A percentile compares a stretch with the other conserved stretches of the same genome.
Conservation (phyloP, 352 stramenopile species). For the Phytopythium litorale region DNA sequence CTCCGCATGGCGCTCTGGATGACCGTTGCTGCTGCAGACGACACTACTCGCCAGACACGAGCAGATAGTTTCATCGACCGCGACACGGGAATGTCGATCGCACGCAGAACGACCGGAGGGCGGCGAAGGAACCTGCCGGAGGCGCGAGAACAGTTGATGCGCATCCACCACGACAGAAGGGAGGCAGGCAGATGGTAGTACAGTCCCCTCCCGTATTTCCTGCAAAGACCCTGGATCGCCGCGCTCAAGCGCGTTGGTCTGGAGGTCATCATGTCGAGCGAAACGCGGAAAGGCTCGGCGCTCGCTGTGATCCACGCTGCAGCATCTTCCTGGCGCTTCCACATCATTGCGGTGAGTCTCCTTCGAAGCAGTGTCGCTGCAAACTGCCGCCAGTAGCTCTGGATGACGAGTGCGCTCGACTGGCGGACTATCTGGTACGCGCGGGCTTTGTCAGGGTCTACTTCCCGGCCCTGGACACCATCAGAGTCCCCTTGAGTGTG, state of each 20-base stretch:
- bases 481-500: background rate
- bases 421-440: constrained; percentile 20
- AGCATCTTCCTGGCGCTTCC: constrained; percentile 35
- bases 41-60: constrained; percentile 22
- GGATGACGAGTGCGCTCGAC: constrained; percentile 45
- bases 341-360: constrained; percentile 21
- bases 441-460: constrained; percentile 13
- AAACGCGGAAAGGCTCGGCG: constrained; percentile 10
- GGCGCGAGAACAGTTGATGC: constrained; percentile 19
- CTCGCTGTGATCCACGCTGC: constrained; percentile 35
- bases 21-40: constrained; percentile 14
- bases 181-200: constrained; percentile 31
- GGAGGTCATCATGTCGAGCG: background rate
- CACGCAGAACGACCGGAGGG: constrained; percentile 25
- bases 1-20: too few relatives aligned
- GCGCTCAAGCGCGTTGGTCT: background rate
- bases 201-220: constrained; percentile 5
- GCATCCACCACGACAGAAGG: constrained; percentile 40
- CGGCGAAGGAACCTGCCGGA: constrained; percentile 34
- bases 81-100: constrained; percentile 37
- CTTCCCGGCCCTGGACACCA: background rate
- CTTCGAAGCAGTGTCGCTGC: constrained; percentile 21
- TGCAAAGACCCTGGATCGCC: background rate
- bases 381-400: constrained; percentile 37
- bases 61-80: constrained; percentile 18